phyloP scores from a whole-genome alignment of 768 basidiomycete genomes.

The Kwoniella sp. region DNA sequence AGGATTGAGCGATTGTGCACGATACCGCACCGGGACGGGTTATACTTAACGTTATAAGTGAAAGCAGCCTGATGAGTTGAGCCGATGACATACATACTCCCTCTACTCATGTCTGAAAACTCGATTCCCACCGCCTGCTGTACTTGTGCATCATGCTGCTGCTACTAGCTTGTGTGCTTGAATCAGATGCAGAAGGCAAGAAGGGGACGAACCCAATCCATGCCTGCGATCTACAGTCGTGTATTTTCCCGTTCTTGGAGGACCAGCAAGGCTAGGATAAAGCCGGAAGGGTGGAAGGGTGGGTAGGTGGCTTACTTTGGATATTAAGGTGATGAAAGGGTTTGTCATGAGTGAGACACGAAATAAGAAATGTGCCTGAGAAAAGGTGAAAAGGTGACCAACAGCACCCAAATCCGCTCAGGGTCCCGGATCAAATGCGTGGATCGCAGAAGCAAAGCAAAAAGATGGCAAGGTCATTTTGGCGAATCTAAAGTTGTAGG shows the following conservation, averaged over 20 bases:
- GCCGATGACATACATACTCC: constrained; percentile 1
- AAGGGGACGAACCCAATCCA: neutral
- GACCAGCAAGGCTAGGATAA: too few species aligned
- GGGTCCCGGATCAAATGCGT: too few species aligned
- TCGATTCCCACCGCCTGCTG: too few species aligned
- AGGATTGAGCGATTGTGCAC: too few species aligned
- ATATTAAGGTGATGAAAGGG: neutral
- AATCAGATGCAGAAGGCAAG: neutral
- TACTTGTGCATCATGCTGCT: too few species aligned
- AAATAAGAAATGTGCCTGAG: constrained; percentile 2
- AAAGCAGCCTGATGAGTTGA: neutral
- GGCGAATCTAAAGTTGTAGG: too few species aligned
- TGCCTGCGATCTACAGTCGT: neutral
- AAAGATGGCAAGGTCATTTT: neutral
- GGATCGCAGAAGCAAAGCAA: too few species aligned
- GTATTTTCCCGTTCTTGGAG: neutral
- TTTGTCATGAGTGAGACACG: constrained; percentile 1
- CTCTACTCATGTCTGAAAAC: too few species aligned
- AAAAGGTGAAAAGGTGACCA: neutral
- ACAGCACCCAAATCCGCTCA: too few species aligned
- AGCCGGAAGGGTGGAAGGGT: neutral
- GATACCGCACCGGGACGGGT: neutral
- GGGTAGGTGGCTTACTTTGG: neutral
- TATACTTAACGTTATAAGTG: neutral
- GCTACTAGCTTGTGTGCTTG: too few species aligned